phyloP scores from a whole-genome alignment of 495 filamentous ascomycete genomes.

The Penicillium silybi region DNA sequence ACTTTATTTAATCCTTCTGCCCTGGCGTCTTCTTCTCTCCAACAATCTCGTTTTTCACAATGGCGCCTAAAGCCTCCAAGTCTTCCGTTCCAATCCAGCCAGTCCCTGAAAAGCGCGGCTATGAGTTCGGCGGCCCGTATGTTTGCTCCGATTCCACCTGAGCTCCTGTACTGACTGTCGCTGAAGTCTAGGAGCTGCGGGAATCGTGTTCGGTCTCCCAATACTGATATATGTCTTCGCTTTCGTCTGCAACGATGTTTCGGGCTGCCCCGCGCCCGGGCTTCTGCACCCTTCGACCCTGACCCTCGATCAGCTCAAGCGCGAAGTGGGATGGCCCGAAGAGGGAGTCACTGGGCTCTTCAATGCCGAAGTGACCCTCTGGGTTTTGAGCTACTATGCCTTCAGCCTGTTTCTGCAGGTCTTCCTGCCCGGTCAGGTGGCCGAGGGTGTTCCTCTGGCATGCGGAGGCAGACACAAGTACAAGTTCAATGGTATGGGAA shows the following conservation, averaged over 20 bases:
- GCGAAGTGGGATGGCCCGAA: slow-evolving; percentile 74
- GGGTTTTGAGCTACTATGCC: slow-evolving; percentile 73
- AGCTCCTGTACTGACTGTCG: slow-evolving; percentile 16
- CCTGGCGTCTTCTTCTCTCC: background rate
- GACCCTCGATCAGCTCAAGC: slow-evolving; percentile 64
- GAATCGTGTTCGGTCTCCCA: slow-evolving; percentile 73
- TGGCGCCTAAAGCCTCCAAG: slow-evolving; percentile 27
- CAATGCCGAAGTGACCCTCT: slow-evolving; percentile 55
- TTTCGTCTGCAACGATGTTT: slow-evolving; percentile 88
- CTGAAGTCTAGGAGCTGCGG: slow-evolving; percentile 66
- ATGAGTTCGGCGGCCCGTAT: slow-evolving; percentile 88
- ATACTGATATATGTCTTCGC: slow-evolving; percentile 66
- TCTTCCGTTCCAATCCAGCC: slow-evolving; percentile 22
- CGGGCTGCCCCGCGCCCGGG: slow-evolving; percentile 88
- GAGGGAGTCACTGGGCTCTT: slow-evolving; percentile 60
- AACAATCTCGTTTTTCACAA: slow-evolving; percentile 7
- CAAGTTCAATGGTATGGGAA: slow-evolving; percentile 73
- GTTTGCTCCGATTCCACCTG: slow-evolving; percentile 31
- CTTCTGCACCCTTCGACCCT: slow-evolving; percentile 71
- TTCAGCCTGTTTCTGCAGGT: slow-evolving; percentile 71
- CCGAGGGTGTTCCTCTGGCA: slow-evolving; percentile 63
- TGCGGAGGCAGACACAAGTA: slow-evolving; percentile 78
- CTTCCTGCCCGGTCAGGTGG: slow-evolving; percentile 71
- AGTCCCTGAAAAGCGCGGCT: slow-evolving; percentile 53
- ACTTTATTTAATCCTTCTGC: slow-evolving; percentile 8